Conservation (phyloP, 495 filamentous ascomycete genomes). For the Tetracladium setigerum region DNA sequence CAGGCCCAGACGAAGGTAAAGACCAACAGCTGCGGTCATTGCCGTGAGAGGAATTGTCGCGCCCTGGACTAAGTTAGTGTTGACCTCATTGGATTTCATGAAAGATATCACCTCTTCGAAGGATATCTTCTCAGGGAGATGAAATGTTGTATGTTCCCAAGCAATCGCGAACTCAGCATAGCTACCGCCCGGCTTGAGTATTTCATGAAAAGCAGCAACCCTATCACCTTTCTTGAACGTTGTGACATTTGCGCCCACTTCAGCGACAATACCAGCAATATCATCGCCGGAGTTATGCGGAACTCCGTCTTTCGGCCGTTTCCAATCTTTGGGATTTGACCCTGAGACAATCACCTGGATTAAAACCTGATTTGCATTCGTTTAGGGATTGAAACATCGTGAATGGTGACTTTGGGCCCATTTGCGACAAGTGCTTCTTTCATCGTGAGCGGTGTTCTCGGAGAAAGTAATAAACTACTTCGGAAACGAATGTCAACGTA, state of each 20-base stretch:
- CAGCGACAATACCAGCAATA: conserved; percentile 75
- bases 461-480: background rate
- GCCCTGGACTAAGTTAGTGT: conserved; percentile 31
- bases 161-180: conserved; percentile 68
- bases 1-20: conserved; percentile 51
- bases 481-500: no score
- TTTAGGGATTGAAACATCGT: conserved; percentile 54
- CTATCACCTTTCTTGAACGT: conserved; percentile 72
- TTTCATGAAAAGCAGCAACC: conserved; percentile 72
- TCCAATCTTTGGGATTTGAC: conserved; percentile 81
- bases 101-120: conserved; percentile 50
- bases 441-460: conserved; percentile 9
- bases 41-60: conserved; percentile 66
- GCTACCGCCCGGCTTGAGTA: conserved; percentile 45
- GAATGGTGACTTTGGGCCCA: conserved; percentile 47
- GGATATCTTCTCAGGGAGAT: conserved; percentile 51
- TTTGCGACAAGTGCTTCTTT: conserved; percentile 23
- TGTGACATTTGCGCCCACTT: conserved; percentile 71
- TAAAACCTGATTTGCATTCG: conserved; percentile 54
- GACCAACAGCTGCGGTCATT: conserved; percentile 61
- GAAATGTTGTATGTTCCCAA: conserved; percentile 58
- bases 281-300: conserved; percentile 89
- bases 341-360: conserved; percentile 60
- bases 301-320: conserved; percentile 25
- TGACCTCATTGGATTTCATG: conserved; percentile 3